Conservation (phyloP, 345 rosid genomes). For the Toxicodendron radicans region DNA sequence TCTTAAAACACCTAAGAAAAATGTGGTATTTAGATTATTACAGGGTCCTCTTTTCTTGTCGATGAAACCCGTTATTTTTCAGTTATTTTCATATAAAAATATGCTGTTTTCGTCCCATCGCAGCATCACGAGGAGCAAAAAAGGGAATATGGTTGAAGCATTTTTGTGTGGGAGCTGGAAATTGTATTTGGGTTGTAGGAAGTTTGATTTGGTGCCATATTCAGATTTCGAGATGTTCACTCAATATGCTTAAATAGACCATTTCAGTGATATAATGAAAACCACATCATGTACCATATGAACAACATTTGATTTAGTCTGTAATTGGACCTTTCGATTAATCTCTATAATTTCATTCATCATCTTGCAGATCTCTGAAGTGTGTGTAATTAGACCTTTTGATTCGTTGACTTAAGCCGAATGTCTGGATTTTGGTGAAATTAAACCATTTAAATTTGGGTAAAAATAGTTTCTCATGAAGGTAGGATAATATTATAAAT, state of each 20-base stretch:
- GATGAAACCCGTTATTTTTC: not conserved
- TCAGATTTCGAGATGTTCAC: not conserved
- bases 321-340: constrained; percentile 5
- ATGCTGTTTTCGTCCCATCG: not conserved
- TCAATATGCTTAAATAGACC: constrained; percentile 1
- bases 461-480: no score
- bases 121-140: constrained; percentile 18
- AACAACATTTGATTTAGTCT: constrained; percentile 5
- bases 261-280: not conserved
- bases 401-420: not conserved
- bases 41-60: no score
- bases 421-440: no score
- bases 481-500: no score
- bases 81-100: not conserved
- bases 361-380: no score
- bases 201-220: constrained; percentile 10
- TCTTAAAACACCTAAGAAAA: no score
- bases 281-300: constrained; percentile 15
- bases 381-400: not conserved
- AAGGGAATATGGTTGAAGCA: constrained; percentile 2
- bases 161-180: not conserved
- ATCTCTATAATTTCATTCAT: not conserved
- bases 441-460: no score
- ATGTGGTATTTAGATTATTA: no score
- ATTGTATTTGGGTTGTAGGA: not conserved